phyloP scores from a whole-genome alignment of 345 rosid genomes.

The Corchorus capsularis region DNA sequence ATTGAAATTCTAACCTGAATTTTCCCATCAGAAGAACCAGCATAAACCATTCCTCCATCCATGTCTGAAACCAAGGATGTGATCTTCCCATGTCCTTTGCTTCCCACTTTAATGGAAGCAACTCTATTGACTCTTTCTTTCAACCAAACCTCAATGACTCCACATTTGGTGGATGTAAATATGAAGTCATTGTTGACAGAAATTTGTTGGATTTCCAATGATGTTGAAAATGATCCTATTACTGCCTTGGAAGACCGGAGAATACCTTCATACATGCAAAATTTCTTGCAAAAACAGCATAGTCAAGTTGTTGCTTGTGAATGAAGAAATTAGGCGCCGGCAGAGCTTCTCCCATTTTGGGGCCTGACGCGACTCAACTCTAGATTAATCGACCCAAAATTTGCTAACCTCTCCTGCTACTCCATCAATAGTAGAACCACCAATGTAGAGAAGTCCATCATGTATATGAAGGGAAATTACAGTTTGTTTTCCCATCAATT shows the following conservation, averaged over 20 bases:
- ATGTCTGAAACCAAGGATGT: slow-evolving; percentile 43
- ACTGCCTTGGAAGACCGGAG: slow-evolving; percentile 36
- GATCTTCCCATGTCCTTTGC: slow-evolving; percentile 40
- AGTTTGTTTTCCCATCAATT: slow-evolving; percentile 54
- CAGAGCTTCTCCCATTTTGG: too few species aligned
- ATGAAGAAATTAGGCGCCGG: too few species aligned
- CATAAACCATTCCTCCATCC: slow-evolving; percentile 55
- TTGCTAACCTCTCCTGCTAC: slow-evolving; percentile 52
- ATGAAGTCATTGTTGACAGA: slow-evolving; percentile 51
- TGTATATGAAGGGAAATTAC: slow-evolving; percentile 41
- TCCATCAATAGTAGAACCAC: slow-evolving; percentile 59
- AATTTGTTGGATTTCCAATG: slow-evolving; percentile 47
- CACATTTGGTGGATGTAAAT: slow-evolving; percentile 54
- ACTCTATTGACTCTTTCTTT: slow-evolving; percentile 42
- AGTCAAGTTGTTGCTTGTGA: background rate
- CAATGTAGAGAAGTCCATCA: slow-evolving; percentile 41
- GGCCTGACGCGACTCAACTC: too few species aligned
- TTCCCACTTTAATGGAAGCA: slow-evolving; percentile 35
- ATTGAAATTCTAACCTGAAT: slow-evolving; percentile 43
- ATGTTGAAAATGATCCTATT: slow-evolving; percentile 38
- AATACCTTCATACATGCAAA: slow-evolving; percentile 45
- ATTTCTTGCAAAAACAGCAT: background rate
- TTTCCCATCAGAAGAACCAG: slow-evolving; percentile 62
- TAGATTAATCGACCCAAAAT: too few species aligned
- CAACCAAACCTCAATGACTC: slow-evolving; percentile 61